A percentile compares a stretch with the other conserved stretches of the same genome.
phyloP scores from a whole-genome alignment of 352 stramenopile species.

The Paralagenidium karlingii region DNA sequence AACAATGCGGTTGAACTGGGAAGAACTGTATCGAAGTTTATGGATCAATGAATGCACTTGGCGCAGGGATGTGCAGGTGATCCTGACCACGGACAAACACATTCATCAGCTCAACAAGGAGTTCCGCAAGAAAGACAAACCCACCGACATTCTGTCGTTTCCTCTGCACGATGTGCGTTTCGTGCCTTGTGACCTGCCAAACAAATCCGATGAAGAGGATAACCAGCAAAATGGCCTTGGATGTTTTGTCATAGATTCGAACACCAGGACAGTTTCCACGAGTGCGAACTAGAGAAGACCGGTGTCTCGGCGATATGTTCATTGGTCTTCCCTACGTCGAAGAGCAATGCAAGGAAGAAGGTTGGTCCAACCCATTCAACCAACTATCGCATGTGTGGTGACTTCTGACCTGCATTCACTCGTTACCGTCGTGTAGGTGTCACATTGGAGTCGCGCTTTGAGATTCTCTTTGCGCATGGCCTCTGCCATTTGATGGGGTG shows the following conservation, averaged over 20 bases:
- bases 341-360: constrained; percentile 39
- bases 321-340: constrained; percentile 73
- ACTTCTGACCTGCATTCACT: too few relatives aligned
- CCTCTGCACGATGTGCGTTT: constrained; percentile 51
- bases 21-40: neutral
- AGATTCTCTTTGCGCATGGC: constrained; percentile 61
- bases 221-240: too few relatives aligned
- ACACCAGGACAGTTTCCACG: constrained; percentile 43
- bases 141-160: constrained; percentile 76
- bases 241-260: constrained; percentile 21
- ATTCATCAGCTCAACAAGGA: constrained; percentile 62
- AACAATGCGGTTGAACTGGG: neutral
- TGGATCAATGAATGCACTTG: neutral
- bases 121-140: constrained; percentile 64
- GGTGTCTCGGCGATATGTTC: constrained; percentile 77
- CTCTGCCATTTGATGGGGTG: constrained; percentile 77
- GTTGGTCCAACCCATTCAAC: too few relatives aligned
- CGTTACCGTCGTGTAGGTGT: too few relatives aligned
- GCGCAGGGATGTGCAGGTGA: constrained; percentile 59
- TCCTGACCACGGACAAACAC: constrained; percentile 67
- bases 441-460: constrained; percentile 52
- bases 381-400: too few relatives aligned
- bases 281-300: constrained; percentile 30
- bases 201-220: too few relatives aligned
- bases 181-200: neutral